Evolutionary conservation across 495 filamentous ascomycete species (phyloP).

Genomic region (Penicillium ucsense): DNA sequence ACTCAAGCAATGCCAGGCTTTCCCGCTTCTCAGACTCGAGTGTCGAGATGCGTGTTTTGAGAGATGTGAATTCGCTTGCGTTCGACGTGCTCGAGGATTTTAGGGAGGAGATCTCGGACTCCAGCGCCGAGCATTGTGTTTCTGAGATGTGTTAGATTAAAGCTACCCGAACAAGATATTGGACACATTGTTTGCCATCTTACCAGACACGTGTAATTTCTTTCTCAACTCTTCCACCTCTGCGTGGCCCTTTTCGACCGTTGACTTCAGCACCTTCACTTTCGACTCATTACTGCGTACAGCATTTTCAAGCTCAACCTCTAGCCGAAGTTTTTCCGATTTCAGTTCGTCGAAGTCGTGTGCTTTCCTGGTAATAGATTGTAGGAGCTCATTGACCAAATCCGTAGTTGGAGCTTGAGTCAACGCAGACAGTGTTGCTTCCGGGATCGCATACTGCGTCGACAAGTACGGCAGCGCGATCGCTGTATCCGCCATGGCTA

Average conservation of each 20-base stretch:
- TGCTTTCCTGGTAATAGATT: conserved; percentile 59
- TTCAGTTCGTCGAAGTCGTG: conserved; percentile 68
- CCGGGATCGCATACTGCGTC: conserved; percentile 61
- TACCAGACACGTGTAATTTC: conserved; percentile 76
- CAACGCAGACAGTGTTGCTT: conserved; percentile 53
- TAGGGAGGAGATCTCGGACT: conserved; percentile 71
- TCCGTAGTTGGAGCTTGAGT: conserved; percentile 67
- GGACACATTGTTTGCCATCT: background rate
- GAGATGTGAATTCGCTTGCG: conserved; percentile 61
- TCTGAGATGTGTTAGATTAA: conserved; percentile 36
- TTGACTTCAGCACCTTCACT: conserved; percentile 66
- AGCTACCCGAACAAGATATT: background rate
- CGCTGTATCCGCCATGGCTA: conserved; percentile 63
- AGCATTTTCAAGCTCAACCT: conserved; percentile 88
- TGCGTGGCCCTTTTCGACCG: conserved; percentile 69
- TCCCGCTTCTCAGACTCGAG: conserved; percentile 89
- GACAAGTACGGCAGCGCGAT: conserved; percentile 70
- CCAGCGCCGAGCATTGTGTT: conserved; percentile 52
- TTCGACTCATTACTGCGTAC: conserved; percentile 73
- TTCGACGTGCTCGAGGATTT: conserved; percentile 68
- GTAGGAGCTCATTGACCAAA: conserved; percentile 60
- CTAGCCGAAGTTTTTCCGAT: conserved; percentile 72
- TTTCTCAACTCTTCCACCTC: conserved; percentile 68
- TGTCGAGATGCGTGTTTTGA: conserved; percentile 70
- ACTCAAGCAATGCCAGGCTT: conserved; percentile 75